These are phyloP conservation scores for Corynespora cassiicola DNA, from an alignment of 2,329 filamentous ascomycete species.

Conservation along the genomic window DNA sequence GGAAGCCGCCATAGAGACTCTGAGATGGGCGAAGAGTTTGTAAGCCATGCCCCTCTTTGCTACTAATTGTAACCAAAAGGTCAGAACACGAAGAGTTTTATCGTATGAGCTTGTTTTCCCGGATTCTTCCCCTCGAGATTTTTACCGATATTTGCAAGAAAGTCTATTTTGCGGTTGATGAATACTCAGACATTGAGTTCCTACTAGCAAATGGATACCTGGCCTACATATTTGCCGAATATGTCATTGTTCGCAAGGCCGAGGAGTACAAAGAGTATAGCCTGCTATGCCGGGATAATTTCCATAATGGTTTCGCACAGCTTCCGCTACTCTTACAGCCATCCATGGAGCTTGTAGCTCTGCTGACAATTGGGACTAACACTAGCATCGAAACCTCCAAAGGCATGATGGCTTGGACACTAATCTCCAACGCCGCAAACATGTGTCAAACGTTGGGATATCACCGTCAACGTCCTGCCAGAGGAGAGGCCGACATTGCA, in stretches of 20 bases:
- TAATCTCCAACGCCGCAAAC: constrained; percentile 45
- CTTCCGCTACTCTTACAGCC: constrained; percentile 42
- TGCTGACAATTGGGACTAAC: constrained; percentile 40
- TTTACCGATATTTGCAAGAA: constrained; percentile 42
- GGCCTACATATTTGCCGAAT: constrained; percentile 44
- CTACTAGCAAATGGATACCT: constrained; percentile 47
- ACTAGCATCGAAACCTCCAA: constrained; percentile 43
- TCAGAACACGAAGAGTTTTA: constrained; percentile 30
- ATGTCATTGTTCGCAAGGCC: constrained; percentile 29
- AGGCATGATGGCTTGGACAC: constrained; percentile 40
- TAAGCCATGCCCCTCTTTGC: not conserved
- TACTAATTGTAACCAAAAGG: constrained; percentile 2
- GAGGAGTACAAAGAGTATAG: constrained; percentile 27
- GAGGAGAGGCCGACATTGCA: constrained; percentile 4
- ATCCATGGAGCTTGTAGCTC: constrained; percentile 42
- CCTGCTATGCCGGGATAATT: constrained; percentile 31
- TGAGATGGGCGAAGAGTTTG: constrained; percentile 45
- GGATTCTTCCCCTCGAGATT: constrained; percentile 38
- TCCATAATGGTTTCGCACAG: constrained; percentile 26
- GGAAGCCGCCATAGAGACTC: constrained; percentile 29
- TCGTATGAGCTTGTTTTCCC: constrained; percentile 39
- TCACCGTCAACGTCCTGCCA: constrained; percentile 25
- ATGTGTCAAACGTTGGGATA: constrained; percentile 44
- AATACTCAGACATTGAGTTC: constrained; percentile 39
- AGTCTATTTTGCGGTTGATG: constrained; percentile 46